phyloP scores from a whole-genome alignment of 352 stramenopile species.

The Aphanomyces invadans region DNA sequence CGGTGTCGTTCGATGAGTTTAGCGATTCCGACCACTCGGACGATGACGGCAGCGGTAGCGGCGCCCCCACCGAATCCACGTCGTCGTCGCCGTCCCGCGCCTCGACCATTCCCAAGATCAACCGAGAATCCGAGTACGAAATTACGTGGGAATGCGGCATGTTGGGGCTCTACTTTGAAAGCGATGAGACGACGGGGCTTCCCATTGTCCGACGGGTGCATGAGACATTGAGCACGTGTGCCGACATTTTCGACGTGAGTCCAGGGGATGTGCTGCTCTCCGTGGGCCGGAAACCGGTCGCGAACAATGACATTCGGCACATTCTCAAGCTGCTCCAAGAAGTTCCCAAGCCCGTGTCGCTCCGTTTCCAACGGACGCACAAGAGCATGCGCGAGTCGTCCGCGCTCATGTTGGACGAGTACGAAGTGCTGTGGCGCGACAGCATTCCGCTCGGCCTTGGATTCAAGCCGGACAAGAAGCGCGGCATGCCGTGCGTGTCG shows the following conservation, averaged over 20 bases:
- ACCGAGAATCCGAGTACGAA: slow-evolving; percentile 62
- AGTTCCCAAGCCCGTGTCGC: slow-evolving; percentile 67
- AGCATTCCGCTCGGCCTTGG: slow-evolving; percentile 68
- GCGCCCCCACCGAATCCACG: background rate
- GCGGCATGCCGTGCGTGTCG: background rate
- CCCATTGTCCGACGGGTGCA: slow-evolving; percentile 81
- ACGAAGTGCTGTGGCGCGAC: slow-evolving; percentile 80
- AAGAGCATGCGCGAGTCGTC: slow-evolving; percentile 33
- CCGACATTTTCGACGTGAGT: slow-evolving; percentile 40
- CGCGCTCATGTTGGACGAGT: slow-evolving; percentile 69
- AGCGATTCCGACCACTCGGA: background rate
- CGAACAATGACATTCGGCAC: slow-evolving; percentile 4
- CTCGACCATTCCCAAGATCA: background rate
- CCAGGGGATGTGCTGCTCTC: slow-evolving; percentile 14
- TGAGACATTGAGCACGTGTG: slow-evolving; percentile 80
- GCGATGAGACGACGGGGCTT: slow-evolving; percentile 70
- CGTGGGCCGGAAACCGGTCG: background rate
- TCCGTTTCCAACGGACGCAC: slow-evolving; percentile 66
- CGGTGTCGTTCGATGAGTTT: background rate
- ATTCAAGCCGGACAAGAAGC: slow-evolving; percentile 56
- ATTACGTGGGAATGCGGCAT: slow-evolving; percentile 84
- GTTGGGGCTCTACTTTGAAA: slow-evolving; percentile 79
- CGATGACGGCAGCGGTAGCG: background rate
- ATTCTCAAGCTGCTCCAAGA: slow-evolving; percentile 71
- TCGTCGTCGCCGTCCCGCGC: background rate